Evolutionary conservation across 805 yeast species (phyloP).

Genomic region (Hanseniaspora nectarophila): DNA sequence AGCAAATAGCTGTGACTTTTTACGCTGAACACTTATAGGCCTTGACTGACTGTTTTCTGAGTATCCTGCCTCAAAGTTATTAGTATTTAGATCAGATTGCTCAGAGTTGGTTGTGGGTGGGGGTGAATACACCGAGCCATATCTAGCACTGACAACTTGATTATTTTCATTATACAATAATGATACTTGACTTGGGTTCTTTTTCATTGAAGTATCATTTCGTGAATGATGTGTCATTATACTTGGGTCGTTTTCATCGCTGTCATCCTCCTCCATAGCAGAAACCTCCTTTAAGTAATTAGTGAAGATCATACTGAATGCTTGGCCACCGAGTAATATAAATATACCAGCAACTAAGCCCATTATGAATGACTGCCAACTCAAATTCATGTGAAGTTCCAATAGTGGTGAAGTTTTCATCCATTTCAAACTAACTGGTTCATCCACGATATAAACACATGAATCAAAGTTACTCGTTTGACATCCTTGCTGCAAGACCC

Average conservation of each 20-base stretch:
- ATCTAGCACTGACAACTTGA: background rate
- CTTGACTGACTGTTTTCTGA: conserved; percentile 13
- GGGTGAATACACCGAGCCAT: background rate
- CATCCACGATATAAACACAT: conserved; percentile 55
- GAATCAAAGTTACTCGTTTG: conserved; percentile 30
- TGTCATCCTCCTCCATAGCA: background rate
- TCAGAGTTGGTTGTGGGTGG: background rate
- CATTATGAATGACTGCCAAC: conserved; percentile 53
- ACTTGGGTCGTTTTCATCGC: background rate
- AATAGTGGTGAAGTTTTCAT: conserved; percentile 31
- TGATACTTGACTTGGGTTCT: background rate
- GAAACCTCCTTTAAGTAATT: conserved; percentile 10
- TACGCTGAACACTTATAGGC: conserved; percentile 10
- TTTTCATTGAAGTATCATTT: background rate
- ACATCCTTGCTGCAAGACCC: conserved; percentile 52
- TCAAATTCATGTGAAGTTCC: conserved; percentile 48
- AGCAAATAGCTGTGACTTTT: conserved; percentile 9
- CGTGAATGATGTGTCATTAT: background rate
- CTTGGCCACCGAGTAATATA: conserved; percentile 30
- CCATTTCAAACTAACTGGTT: conserved; percentile 59
- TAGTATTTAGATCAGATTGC: background rate
- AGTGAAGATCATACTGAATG: conserved; percentile 25
- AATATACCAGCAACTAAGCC: conserved; percentile 56
- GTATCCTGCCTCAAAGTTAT: conserved; percentile 11
- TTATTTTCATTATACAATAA: background rate